These are phyloP conservation scores for Syzygium syzygioides DNA, from an alignment of 441 rosid genomes.

Conservation along the genomic window DNA sequence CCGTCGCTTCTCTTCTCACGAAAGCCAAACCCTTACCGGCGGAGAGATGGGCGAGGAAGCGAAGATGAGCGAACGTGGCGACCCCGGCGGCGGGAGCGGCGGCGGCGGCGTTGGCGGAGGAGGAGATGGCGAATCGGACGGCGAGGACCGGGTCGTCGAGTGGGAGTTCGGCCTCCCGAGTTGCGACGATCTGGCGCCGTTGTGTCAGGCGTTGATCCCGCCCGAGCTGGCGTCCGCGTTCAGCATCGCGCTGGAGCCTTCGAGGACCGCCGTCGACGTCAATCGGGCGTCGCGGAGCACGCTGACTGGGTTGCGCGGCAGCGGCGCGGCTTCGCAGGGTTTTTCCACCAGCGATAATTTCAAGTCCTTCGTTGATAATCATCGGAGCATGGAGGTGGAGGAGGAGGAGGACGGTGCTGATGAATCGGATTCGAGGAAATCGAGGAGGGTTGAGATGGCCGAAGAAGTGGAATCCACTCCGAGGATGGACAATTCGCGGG, in stretches of 20 bases:
- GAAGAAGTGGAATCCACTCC: slow-evolving; percentile 65
- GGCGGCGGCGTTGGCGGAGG: slow-evolving; percentile 5
- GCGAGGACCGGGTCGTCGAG: slow-evolving; percentile 53
- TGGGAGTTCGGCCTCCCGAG: slow-evolving; percentile 90
- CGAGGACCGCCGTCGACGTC: slow-evolving; percentile 52
- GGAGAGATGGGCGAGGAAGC: slow-evolving; percentile 67
- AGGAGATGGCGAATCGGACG: slow-evolving; percentile 12
- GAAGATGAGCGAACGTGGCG: slow-evolving; percentile 41
- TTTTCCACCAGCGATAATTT: slow-evolving; percentile 36
- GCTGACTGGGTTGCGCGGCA: slow-evolving; percentile 44
- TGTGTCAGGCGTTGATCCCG: slow-evolving; percentile 62
- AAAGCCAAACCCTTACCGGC: neutral
- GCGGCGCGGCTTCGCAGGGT: slow-evolving; percentile 17
- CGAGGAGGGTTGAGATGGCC: slow-evolving; percentile 36
- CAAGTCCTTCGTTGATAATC: slow-evolving; percentile 23
- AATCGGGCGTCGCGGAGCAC: slow-evolving; percentile 65
- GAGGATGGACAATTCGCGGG: slow-evolving; percentile 29
- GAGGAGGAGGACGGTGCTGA: slow-evolving; percentile 20
- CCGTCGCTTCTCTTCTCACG: neutral
- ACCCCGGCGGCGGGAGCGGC: neutral
- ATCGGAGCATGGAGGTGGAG: slow-evolving; percentile 4
- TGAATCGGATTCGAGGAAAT: slow-evolving; percentile 50
- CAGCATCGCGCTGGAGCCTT: slow-evolving; percentile 62
- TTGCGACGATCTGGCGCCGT: slow-evolving; percentile 63
- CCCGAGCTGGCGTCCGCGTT: slow-evolving; percentile 83